phyloP scores from a whole-genome alignment of 2,329 filamentous ascomycete species.

The Neoarthrinium moseri region DNA sequence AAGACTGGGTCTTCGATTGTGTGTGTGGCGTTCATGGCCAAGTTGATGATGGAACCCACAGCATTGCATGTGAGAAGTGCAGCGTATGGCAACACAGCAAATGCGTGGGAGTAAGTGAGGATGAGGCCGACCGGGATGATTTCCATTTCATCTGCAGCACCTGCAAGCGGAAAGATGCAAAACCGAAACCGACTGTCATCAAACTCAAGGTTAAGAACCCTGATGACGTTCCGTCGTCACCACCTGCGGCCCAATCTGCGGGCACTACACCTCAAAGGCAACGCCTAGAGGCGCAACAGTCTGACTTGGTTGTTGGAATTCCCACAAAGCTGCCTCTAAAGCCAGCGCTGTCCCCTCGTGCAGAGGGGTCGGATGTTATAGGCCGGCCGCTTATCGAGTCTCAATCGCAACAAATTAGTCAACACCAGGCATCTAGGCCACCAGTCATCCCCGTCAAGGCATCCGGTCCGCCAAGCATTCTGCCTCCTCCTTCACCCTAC shows the following conservation, averaged over 20 bases:
- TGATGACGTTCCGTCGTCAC: conserved; percentile 20
- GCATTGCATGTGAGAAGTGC: conserved; percentile 89
- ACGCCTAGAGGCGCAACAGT: conserved; percentile 9
- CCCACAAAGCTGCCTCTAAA: conserved; percentile 13
- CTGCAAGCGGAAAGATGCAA: conserved; percentile 69
- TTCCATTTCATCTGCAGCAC: conserved; percentile 84
- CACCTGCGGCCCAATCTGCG: conserved; percentile 19
- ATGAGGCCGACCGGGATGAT: conserved; percentile 78
- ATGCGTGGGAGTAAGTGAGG: conserved; percentile 77
- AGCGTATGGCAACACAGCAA: conserved; percentile 97
- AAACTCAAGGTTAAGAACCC: conserved; percentile 49
- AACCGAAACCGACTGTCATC: conserved; percentile 54
- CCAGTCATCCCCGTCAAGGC: conserved; percentile 26
- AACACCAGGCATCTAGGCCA: conserved; percentile 21
- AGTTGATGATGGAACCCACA: conserved; percentile 92
- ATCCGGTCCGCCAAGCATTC: conserved; percentile 22
- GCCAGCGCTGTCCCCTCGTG: conserved; percentile 12
- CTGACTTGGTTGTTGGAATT: conserved; percentile 18
- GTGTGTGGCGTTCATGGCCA: conserved; percentile 87
- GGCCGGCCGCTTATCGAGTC: conserved; percentile 11
- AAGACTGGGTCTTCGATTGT: conserved; percentile 94
- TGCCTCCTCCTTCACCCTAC: conserved; percentile 23
- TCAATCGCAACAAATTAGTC: conserved; percentile 17
- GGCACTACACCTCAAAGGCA: conserved; percentile 17
- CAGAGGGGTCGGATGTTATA: conserved; percentile 3